Evolutionary conservation across 345 rosid species (phyloP), one percentile per base, ranked within the genome.

Genomic region (Heritiera littoralis): DNA sequence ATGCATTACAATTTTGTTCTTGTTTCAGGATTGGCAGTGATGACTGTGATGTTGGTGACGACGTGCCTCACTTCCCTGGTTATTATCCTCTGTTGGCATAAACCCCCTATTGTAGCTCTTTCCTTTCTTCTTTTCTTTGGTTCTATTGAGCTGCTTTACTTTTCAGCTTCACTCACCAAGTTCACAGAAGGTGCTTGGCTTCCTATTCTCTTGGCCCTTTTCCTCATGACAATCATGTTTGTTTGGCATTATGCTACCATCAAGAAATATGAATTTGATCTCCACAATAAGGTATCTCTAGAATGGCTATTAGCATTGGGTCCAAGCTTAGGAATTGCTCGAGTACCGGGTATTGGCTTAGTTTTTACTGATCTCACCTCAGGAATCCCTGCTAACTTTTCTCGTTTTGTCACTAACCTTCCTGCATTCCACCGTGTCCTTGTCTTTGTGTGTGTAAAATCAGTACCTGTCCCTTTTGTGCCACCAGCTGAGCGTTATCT

Each of bases 131-230:
- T 97, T 80, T 89, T 97, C 83, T 97, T 97, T 40, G 98, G 97
- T 12, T 90, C 93, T 0, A 75, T 97, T 48, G 99, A 97, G 63
- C 84, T 97, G 78, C 95, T 97, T 64, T 97, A 97, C 89, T 97
- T 97, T 90, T 94, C 99, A 3, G 98, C 99, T 52, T 97, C 99
- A 6, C 94, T 97, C 20, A 92, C 97, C 79, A 97, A 97, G 82
- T 97, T 94, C 84, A 87, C 87, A 0, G 99, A 97, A 77, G 99
- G 99, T 68, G 99, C 99, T 35, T 97, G 99, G 99, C 98, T 97
- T 35, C 99, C 99, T 15, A 94, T 97, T 78, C 99, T 97, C 83
- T 86, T 94, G 61, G 98, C 99, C 18, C 88, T 97, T 32, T 60
- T 93, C 74, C 93, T 97, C 79, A 92, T 93, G 89, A 92, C 87